Evolutionary conservation across 2,329 filamentous ascomycete species (phyloP).

Genomic region (Fusarium poae): DNA sequence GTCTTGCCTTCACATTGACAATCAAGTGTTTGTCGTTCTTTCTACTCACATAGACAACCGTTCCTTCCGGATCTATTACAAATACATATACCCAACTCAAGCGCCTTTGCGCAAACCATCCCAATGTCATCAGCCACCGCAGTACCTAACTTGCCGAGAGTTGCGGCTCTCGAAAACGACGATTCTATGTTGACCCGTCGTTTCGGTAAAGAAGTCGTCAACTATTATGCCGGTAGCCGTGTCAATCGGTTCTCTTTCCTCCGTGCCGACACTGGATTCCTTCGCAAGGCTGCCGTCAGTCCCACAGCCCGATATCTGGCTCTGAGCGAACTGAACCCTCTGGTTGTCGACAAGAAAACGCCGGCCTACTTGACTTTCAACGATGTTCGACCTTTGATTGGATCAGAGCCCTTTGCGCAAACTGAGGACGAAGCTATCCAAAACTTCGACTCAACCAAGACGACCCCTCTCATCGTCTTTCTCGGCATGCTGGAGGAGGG

Average conservation of each 20-base stretch:
- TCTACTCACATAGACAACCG: background rate
- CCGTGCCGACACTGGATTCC: constrained; percentile 76
- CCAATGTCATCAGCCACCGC: constrained; percentile 51
- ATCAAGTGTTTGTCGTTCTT: constrained; percentile 1
- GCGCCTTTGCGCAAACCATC: constrained; percentile 18
- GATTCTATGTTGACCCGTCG: constrained; percentile 79
- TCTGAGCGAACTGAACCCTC: constrained; percentile 81
- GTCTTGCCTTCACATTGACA: background rate
- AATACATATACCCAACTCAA: constrained; percentile 24
- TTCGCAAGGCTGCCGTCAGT: constrained; percentile 75
- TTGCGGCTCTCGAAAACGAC: constrained; percentile 61
- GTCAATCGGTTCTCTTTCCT: constrained; percentile 86
- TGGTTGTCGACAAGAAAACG: constrained; percentile 67
- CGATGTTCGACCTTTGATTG: constrained; percentile 78
- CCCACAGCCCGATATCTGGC: constrained; percentile 79
- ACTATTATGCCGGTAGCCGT: constrained; percentile 85
- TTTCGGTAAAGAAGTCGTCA: constrained; percentile 83
- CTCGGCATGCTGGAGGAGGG: constrained; percentile 81
- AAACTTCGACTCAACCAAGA: constrained; percentile 78
- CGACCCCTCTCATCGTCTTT: constrained; percentile 81
- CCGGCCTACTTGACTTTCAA: constrained; percentile 77
- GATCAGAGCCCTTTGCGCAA: constrained; percentile 76
- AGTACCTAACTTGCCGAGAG: constrained; percentile 57
- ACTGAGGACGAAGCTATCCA: constrained; percentile 80
- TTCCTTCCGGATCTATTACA: constrained; percentile 24